Conservation (phyloP, 768 basidiomycete genomes). For the Termitomyces sp. region DNA sequence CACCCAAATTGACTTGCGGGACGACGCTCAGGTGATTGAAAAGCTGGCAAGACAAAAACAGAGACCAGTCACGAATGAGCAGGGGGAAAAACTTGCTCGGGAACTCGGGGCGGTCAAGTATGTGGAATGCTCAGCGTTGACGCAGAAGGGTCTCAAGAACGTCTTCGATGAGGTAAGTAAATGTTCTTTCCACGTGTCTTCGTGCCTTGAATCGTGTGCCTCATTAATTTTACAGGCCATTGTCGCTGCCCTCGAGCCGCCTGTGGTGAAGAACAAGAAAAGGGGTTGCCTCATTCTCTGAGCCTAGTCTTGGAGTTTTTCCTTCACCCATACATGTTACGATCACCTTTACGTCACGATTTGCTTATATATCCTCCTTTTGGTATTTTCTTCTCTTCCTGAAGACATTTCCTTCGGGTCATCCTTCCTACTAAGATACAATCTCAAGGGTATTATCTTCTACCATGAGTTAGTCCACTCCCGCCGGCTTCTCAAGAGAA, state of each 20-base stretch:
- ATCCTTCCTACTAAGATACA: conserved; percentile 15
- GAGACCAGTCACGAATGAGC: conserved; percentile 80
- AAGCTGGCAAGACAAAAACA: conserved; percentile 97
- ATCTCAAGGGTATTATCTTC: conserved; percentile 18
- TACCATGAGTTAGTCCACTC: conserved; percentile 1
- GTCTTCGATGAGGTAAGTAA: conserved; percentile 95
- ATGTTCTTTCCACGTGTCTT: conserved; percentile 3
- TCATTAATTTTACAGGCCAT: conserved; percentile 62
- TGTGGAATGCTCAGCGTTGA: conserved; percentile 98
- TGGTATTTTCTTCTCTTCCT: conserved; percentile 31
- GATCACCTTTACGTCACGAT: conserved; percentile 35
- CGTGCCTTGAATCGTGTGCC: conserved; percentile 6
- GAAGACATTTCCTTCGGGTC: conserved; percentile 26
- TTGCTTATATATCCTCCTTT: conserved; percentile 40
- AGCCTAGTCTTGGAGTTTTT: conserved; percentile 23
- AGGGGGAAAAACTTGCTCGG: conserved; percentile 92
- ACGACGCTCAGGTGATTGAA: conserved; percentile 89
- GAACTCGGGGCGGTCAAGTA: conserved; percentile 99
- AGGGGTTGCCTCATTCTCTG: conserved; percentile 82
- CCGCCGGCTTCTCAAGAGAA: not conserved
- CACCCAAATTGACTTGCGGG: conserved; percentile 95
- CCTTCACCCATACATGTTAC: conserved; percentile 22
- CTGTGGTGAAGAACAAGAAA: conserved; percentile 78
- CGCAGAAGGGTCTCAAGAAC: conserved; percentile 99
- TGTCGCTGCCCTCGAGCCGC: conserved; percentile 96